Evolutionary conservation across 306 rosid species (phyloP), one percentile per base, ranked within the genome.

Genomic region (Trifolium pratense): DNA sequence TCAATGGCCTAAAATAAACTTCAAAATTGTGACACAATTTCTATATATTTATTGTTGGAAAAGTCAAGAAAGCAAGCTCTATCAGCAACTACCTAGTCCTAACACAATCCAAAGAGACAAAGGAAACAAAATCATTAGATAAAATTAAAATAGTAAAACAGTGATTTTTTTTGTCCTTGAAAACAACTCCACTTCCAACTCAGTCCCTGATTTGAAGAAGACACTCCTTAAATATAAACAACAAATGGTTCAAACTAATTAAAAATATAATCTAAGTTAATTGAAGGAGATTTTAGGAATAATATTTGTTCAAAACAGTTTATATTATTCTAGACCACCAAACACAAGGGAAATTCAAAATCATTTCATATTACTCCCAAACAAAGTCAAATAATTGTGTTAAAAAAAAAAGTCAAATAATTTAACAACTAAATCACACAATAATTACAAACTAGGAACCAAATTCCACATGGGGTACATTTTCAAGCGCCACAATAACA

Each of bases 21-120:
- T 71, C 79, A 18, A 81, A 25, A 25, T 36, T 0, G 51, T 29
- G 58, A 61, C 21, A 59, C 3, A 18, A 31, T 31, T 31, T 8
- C 3, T 0, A n/a, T n/a, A n/a, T 21, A 53, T 1, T 65, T 5
- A 32, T 51, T 21, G 32, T 52, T 29, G 72, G 18, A 18, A 57
- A 25, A 59, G 63, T 65, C 63, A 70, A 75, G 52, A 75, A 58
- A 78, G 15, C 56, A 60, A 71, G 31, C 77, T 74, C 74, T 26
- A 53, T 60, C 66, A 63, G 46, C 75, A 63, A 55, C 75, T 61
- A 61, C 46, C 77, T 11, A 57, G 78, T 42, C 75, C 36, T 62
- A 32, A 43, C 64, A 66, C 48, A 58, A 25, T 66, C 34, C 49
- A 80, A 56, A 48, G 21, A 53, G 75, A 63, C 53, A 12, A 8